A percentile compares a stretch with the other conserved stretches of the same genome.
Conservation (phyloP, 305 asterid genomes). For the Fraxinus velutina region DNA sequence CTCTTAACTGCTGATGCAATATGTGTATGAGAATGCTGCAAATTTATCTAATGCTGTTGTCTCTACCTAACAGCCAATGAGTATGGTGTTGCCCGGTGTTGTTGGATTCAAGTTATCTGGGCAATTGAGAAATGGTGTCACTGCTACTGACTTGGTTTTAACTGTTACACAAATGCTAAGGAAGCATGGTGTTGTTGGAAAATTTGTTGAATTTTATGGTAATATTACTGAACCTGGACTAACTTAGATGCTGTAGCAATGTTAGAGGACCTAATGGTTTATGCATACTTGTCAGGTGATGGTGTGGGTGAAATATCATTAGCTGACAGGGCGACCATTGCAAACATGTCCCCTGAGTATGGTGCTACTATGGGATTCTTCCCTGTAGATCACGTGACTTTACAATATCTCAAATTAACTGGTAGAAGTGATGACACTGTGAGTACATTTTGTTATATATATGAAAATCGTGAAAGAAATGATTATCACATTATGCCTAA, state of each 20-base stretch:
- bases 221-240: slow-evolving; percentile 18
- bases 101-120: slow-evolving; percentile 93
- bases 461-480: background rate
- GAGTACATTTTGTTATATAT: slow-evolving; percentile 28
- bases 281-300: slow-evolving; percentile 42
- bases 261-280: slow-evolving; percentile 8
- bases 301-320: slow-evolving; percentile 78
- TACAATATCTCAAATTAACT: slow-evolving; percentile 75
- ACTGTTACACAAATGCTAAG: slow-evolving; percentile 88
- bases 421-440: slow-evolving; percentile 92
- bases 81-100: slow-evolving; percentile 98
- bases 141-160: slow-evolving; percentile 85
- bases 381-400: slow-evolving; percentile 86
- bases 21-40: background rate
- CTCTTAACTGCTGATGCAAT: background rate
- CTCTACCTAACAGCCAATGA: slow-evolving; percentile 67
- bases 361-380: slow-evolving; percentile 98
- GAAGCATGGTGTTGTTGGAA: slow-evolving; percentile 93
- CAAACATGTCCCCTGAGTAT: slow-evolving; percentile 95
- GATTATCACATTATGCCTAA: background rate
- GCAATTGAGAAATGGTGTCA: slow-evolving; percentile 71
- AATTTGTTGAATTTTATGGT: slow-evolving; percentile 88
- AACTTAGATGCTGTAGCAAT: slow-evolving; percentile 3
- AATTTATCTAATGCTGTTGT: slow-evolving; percentile 9
- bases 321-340: slow-evolving; percentile 97